Evolutionary conservation across 495 filamentous ascomycete species (phyloP), one percentile per base, ranked within the genome.

Genomic region (Lindgomyces ingoldianus): DNA sequence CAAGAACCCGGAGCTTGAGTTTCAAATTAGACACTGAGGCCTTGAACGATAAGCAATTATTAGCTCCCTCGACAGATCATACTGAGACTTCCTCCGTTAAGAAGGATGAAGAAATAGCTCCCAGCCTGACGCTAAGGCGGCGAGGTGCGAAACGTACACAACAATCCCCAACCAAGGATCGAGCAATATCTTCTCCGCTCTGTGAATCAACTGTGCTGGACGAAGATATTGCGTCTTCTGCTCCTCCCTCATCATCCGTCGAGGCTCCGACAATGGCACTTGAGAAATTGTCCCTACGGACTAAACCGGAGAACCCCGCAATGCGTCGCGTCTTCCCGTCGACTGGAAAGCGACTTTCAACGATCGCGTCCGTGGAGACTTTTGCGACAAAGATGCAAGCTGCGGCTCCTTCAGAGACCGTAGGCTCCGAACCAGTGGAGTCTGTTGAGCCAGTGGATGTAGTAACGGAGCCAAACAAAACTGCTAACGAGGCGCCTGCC

Each of bases 321-420:
- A 54, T 65, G 42, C 70, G 62, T 19, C 67, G 70, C 22, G n/a
- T 48, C 21, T 75, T 75, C 47, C 74, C 74, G 1, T 70, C 65
- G 3, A 69, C 71, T 27, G 73, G 74, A 0, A 75, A 75, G 29
- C 68, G 70, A 18, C 69, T 76, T 10, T 77, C 75, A 1, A 76
- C 74, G 3, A 76, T 75, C 62, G 74, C 62, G 19, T 77, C 75
- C 1, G 73, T 73, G 0, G 74, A 76, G 47, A 73, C 74, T 10
- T 70, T 76, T 48, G 48, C 56, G 11, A 69, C 70, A 2, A 57
- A 72, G 45, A 57, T 55, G 30, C 66, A 71, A 42, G 58, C 39
- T 19, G 60, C 72, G 14, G 56, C 71, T 48, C 50, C 69, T 4
- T 66, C 64, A 21, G 57, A 60, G 22, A 61, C 70, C 9, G 68